Percentiles rank a stretch among this genome's conserved stretches.
Evolutionary conservation across 164 flowering plant genomes (phyloP).

Genomic region (Aristolochia californica): DNA sequence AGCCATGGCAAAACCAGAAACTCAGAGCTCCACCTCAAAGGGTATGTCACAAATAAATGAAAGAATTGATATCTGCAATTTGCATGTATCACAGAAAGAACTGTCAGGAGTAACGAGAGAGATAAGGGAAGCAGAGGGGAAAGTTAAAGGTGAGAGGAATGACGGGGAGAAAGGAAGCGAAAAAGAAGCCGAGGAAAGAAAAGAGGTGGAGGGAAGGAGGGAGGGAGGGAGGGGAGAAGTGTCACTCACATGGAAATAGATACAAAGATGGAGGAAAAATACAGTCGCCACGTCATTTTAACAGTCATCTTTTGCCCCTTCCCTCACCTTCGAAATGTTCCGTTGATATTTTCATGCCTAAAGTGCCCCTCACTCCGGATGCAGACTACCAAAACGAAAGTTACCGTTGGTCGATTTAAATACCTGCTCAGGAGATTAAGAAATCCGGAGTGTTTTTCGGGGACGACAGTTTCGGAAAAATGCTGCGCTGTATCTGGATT

Average conservation of each 20-base stretch:
- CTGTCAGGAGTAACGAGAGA: no score
- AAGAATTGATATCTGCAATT: no score
- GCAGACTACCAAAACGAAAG: slow-evolving; percentile 8
- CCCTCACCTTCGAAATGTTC: not conserved
- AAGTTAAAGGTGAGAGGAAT: not conserved
- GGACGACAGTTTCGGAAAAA: no score
- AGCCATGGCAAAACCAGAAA: slow-evolving; percentile 30
- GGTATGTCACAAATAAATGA: not conserved
- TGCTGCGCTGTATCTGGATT: no score
- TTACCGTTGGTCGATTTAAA: slow-evolving; percentile 7
- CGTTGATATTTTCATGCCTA: slow-evolving; percentile 7
- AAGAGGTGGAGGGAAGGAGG: not conserved
- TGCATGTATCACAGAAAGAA: no score
- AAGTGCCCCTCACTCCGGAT: slow-evolving; percentile 1
- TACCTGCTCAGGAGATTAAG: not conserved
- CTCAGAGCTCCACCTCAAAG: not conserved
- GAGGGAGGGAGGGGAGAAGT: not conserved
- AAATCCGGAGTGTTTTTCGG: no score
- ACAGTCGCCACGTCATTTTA: slow-evolving; percentile 2
- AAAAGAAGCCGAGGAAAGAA: not conserved
- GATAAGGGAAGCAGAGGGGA: not conserved
- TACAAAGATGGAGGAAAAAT: not conserved
- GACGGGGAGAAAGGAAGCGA: not conserved
- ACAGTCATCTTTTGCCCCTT: not conserved
- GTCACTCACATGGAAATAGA: not conserved